Evolutionary conservation across 495 filamentous ascomycete genomes (phyloP).

Genomic region (Aspergillus bertholletiae): DNA sequence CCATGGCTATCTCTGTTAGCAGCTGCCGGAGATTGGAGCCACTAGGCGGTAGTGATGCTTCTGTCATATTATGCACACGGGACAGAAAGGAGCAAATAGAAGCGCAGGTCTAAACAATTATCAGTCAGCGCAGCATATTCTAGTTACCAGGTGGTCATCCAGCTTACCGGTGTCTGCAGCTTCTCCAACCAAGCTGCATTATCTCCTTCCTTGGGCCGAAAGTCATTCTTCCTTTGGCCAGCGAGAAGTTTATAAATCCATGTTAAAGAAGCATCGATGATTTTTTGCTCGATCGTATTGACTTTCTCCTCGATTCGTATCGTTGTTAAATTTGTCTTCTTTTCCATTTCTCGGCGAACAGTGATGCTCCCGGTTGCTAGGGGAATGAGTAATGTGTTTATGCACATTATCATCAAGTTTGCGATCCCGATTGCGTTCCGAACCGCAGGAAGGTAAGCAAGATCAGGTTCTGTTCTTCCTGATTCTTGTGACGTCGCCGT

Average conservation of each 20-base stretch:
- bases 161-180: slow-evolving; percentile 69
- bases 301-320: slow-evolving; percentile 85
- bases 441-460: slow-evolving; percentile 75
- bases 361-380: slow-evolving; percentile 85
- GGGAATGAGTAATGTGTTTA: slow-evolving; percentile 85
- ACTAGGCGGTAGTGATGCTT: slow-evolving; percentile 65
- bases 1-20: slow-evolving; percentile 78
- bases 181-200: slow-evolving; percentile 69
- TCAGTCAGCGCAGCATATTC: slow-evolving; percentile 2
- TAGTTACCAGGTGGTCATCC: not conserved
- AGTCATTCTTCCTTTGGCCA: slow-evolving; percentile 87
- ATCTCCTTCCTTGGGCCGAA: slow-evolving; percentile 82
- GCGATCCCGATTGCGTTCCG: slow-evolving; percentile 83
- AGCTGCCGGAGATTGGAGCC: slow-evolving; percentile 73
- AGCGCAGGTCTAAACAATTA: slow-evolving; percentile 58
- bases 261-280: slow-evolving; percentile 76
- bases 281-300: slow-evolving; percentile 78
- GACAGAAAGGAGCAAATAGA: slow-evolving; percentile 73
- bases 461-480: slow-evolving; percentile 79
- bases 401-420: slow-evolving; percentile 87
- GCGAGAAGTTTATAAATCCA: slow-evolving; percentile 74
- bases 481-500: slow-evolving; percentile 70
- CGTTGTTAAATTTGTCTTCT: slow-evolving; percentile 67
- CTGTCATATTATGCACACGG: slow-evolving; percentile 55
- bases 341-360: slow-evolving; percentile 85